Evolutionary conservation across 2,329 filamentous ascomycete species (phyloP).

Genomic region (Pezicula radicicola): DNA sequence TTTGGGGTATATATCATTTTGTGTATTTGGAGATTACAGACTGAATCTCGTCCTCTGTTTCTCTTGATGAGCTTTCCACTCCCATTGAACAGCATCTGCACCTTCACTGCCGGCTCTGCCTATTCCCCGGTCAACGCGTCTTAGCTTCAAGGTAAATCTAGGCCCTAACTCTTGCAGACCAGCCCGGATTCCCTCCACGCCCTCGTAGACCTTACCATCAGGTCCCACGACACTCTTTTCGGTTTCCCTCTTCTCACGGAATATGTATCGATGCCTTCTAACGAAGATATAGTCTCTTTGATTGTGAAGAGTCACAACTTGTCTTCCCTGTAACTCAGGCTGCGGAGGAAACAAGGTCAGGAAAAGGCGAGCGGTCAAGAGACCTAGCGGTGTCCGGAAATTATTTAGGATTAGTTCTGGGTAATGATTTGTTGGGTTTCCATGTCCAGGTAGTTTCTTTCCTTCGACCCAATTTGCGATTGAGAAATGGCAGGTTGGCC

Average conservation of each 20-base stretch:
- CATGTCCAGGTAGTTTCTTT: constrained; percentile 84
- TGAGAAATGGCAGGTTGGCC: constrained; percentile 90
- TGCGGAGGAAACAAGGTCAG: constrained; percentile 73
- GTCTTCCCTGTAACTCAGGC: constrained; percentile 80
- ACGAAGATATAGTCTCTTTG: constrained; percentile 97
- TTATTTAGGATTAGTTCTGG: constrained; percentile 90
- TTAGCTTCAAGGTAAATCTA: constrained; percentile 79
- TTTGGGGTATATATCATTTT: neutral
- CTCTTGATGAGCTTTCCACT: constrained; percentile 96
- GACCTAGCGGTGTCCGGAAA: constrained; percentile 88
- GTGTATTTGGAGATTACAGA: constrained; percentile 52
- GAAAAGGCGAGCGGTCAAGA: constrained; percentile 84
- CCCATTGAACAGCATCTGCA: constrained; percentile 60
- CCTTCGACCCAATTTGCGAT: constrained; percentile 90
- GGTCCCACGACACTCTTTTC: constrained; percentile 83
- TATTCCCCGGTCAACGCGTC: constrained; percentile 88
- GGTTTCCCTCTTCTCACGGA: constrained; percentile 80
- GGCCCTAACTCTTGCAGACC: constrained; percentile 91
- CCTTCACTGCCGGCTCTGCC: constrained; percentile 61
- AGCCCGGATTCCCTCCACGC: constrained; percentile 80
- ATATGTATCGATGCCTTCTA: constrained; percentile 84
- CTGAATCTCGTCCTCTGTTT: constrained; percentile 93
- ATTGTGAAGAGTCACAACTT: constrained; percentile 91
- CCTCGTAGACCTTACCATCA: constrained; percentile 80
- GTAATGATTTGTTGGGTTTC: constrained; percentile 82